phyloP scores from a whole-genome alignment of 169 alveolate species.

The Babesia ovis region DNA sequence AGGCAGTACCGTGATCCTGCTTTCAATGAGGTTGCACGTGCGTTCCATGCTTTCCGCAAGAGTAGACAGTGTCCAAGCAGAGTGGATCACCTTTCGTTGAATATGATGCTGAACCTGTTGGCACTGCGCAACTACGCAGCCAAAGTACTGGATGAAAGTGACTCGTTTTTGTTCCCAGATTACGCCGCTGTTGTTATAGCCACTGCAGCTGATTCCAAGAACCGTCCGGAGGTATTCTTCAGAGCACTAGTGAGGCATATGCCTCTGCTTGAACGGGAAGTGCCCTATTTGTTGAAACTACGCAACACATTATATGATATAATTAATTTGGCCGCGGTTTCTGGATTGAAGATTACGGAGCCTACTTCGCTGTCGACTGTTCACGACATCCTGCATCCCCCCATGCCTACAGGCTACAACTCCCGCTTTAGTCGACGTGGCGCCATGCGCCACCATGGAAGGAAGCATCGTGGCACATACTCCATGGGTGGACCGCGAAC shows the following conservation, averaged over 20 bases:
- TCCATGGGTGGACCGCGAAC: neutral
- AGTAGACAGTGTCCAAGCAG: neutral
- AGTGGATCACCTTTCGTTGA: slow-evolving; percentile 40
- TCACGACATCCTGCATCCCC: neutral
- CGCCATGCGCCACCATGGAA: too few species aligned
- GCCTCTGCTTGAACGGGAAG: slow-evolving; percentile 32
- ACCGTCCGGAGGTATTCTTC: neutral
- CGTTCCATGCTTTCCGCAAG: slow-evolving; percentile 3
- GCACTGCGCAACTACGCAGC: slow-evolving; percentile 60
- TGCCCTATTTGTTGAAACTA: slow-evolving; percentile 37
- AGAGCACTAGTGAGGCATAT: neutral
- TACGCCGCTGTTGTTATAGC: slow-evolving; percentile 15
- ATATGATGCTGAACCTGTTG: slow-evolving; percentile 48
- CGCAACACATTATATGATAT: slow-evolving; percentile 28
- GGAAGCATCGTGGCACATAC: too few species aligned
- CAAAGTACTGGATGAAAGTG: slow-evolving; percentile 50
- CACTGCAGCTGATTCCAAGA: slow-evolving; percentile 14
- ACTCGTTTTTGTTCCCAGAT: slow-evolving; percentile 39
- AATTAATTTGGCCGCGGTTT: neutral
- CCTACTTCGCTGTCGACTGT: slow-evolving; percentile 3
- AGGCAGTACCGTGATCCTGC: slow-evolving; percentile 50
- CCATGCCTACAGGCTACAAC: too few species aligned
- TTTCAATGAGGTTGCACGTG: slow-evolving; percentile 8
- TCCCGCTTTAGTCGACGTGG: too few species aligned
- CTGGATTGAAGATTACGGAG: neutral